A percentile compares a stretch with the other conserved stretches of the same genome.
Conservation (phyloP, 192 early-diverging fungal genomes). For the Coemansia sp. region DNA sequence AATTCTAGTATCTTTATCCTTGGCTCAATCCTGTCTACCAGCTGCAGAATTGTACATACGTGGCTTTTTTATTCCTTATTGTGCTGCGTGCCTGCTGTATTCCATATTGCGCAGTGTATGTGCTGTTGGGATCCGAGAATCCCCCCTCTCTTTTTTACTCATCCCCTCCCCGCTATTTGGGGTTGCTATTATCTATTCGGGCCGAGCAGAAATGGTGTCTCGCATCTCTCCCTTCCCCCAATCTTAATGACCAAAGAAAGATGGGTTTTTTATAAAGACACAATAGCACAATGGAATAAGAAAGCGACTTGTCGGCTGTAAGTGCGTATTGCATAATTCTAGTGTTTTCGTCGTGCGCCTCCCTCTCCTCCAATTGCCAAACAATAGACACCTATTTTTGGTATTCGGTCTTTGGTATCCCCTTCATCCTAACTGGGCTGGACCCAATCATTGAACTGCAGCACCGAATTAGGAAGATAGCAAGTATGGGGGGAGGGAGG, state of each 20-base stretch:
- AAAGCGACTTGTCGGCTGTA: too few species aligned
- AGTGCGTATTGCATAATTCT: neutral
- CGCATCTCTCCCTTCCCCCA: neutral
- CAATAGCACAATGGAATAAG: neutral
- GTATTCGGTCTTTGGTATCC: neutral
- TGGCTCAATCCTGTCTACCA: neutral
- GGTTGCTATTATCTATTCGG: neutral
- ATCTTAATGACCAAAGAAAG: neutral
- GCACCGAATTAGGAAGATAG: neutral
- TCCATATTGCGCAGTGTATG: neutral
- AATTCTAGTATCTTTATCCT: neutral
- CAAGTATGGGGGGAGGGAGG: neutral
- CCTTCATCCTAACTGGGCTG: neutral
- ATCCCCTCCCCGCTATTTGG: neutral
- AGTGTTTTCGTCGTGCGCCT: neutral
- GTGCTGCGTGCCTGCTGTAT: neutral
- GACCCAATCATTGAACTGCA: neutral
- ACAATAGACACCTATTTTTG: neutral
- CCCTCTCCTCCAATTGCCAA: neutral
- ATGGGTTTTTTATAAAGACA: neutral
- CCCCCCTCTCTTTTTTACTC: neutral
- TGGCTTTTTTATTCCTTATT: neutral
- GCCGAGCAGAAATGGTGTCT: neutral
- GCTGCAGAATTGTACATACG: neutral
- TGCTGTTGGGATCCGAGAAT: neutral